These are phyloP conservation scores for Calvatia gigantea DNA, from an alignment of 768 basidiomycete species.

Conservation along the genomic window DNA sequence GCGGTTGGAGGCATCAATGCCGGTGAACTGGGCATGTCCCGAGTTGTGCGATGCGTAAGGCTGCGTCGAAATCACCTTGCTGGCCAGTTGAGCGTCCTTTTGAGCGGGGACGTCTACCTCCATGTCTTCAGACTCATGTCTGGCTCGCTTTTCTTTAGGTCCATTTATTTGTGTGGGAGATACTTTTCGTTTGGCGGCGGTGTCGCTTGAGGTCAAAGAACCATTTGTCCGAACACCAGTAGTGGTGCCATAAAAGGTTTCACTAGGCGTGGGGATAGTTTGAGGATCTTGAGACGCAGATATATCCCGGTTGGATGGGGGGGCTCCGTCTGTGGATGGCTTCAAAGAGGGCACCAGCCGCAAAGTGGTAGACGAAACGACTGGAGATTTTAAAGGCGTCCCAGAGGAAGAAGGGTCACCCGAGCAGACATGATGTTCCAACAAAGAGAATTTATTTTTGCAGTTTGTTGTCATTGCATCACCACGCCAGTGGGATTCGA, in stretches of 20 bases:
- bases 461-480: slow-evolving; percentile 61
- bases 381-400: slow-evolving; percentile 13
- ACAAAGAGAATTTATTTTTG: slow-evolving; percentile 67
- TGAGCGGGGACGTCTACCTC: slow-evolving; percentile 33
- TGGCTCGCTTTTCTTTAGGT: slow-evolving; percentile 63
- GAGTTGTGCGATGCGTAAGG: slow-evolving; percentile 1
- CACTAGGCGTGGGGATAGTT: neutral
- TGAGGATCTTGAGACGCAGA: slow-evolving; percentile 5
- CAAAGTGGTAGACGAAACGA: slow-evolving; percentile 7
- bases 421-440: slow-evolving; percentile 72
- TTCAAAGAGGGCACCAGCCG: neutral
- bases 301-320: neutral
- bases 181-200: slow-evolving; percentile 49
- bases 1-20: neutral
- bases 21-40: slow-evolving; percentile 15
- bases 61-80: slow-evolving; percentile 13
- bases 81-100: neutral
- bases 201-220: slow-evolving; percentile 17
- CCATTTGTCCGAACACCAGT: slow-evolving; percentile 5
- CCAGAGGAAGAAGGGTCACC: slow-evolving; percentile 36
- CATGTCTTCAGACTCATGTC: slow-evolving; percentile 48
- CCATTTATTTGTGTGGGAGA: slow-evolving; percentile 42
- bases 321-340: neutral
- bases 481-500: slow-evolving; percentile 78
- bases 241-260: slow-evolving; percentile 12